Evolutionary conservation across 2,329 filamentous ascomycete species (phyloP).

Genomic region (Xylogone sp.): DNA sequence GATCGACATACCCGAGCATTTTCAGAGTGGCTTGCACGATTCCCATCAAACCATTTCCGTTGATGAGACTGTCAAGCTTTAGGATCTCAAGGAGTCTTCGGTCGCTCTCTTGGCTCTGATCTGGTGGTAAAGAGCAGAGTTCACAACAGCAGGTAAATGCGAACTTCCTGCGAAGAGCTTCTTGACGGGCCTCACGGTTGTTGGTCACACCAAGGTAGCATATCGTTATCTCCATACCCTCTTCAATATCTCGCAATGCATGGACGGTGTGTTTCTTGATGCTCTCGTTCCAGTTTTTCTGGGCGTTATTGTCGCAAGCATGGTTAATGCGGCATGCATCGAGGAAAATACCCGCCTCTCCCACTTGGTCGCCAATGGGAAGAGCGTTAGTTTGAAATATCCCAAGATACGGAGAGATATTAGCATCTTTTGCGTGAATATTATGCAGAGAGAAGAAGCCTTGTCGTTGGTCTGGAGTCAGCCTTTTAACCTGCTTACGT

Average conservation of each 20-base stretch:
- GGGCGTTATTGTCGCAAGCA: slow-evolving; percentile 32
- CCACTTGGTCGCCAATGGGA: slow-evolving; percentile 15
- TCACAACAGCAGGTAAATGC: slow-evolving; percentile 31
- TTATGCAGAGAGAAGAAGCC: slow-evolving; percentile 13
- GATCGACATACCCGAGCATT: slow-evolving; percentile 18
- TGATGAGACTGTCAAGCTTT: slow-evolving; percentile 23
- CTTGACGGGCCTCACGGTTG: slow-evolving; percentile 20
- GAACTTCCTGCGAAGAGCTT: slow-evolving; percentile 26
- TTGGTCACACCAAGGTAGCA: slow-evolving; percentile 24
- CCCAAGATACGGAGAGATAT: slow-evolving; percentile 5
- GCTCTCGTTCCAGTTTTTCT: slow-evolving; percentile 31
- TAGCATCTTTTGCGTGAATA: slow-evolving; percentile 2
- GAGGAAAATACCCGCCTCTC: slow-evolving; percentile 30
- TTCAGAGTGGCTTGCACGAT: slow-evolving; percentile 7
- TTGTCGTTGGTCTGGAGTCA: slow-evolving; percentile 6
- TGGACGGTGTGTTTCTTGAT: slow-evolving; percentile 28
- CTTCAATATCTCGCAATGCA: slow-evolving; percentile 29
- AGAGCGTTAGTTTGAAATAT: slow-evolving; percentile 15
- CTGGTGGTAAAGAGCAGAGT: slow-evolving; percentile 31
- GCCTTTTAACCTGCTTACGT: slow-evolving; percentile 7
- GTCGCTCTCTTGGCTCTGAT: slow-evolving; percentile 29
- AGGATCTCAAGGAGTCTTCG: slow-evolving; percentile 17
- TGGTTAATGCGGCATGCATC: slow-evolving; percentile 33
- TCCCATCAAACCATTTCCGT: slow-evolving; percentile 4
- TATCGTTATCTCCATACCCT: slow-evolving; percentile 34